phyloP scores from a whole-genome alignment of 2,329 filamentous ascomycete genomes.

The Aspergillus flavus region DNA sequence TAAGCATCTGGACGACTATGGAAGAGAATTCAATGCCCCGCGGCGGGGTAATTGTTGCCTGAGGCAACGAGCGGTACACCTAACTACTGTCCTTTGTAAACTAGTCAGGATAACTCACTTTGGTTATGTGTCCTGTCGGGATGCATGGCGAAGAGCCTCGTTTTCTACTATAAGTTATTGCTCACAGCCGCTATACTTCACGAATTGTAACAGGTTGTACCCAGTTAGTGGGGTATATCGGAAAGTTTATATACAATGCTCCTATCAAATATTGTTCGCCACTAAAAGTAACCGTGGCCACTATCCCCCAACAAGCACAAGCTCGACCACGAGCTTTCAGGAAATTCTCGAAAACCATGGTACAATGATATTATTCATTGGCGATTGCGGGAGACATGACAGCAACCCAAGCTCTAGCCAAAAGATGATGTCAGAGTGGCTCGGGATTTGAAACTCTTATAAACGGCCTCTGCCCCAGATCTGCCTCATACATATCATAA shows the following conservation, averaged over 20 bases:
- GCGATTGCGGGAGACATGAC: background rate
- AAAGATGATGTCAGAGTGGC: background rate
- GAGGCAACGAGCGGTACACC: too few relatives aligned
- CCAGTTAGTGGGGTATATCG: background rate
- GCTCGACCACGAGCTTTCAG: background rate
- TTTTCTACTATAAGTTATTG: too few relatives aligned
- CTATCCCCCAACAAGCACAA: background rate
- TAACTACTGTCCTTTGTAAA: too few relatives aligned
- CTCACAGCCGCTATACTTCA: background rate
- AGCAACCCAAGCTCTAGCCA: background rate
- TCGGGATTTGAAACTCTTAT: background rate
- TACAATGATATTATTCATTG: background rate
- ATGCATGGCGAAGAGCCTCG: too few relatives aligned
- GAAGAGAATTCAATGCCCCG: too few relatives aligned
- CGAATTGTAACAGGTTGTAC: background rate
- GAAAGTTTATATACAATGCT: background rate
- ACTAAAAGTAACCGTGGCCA: background rate
- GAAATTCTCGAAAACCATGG: background rate
- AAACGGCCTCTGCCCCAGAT: background rate
- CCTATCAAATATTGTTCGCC: background rate
- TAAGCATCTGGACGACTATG: too few relatives aligned
- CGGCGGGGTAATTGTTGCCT: too few relatives aligned
- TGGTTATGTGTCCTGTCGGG: too few relatives aligned
- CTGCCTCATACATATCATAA: too few relatives aligned
- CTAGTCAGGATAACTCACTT: too few relatives aligned